These are phyloP conservation scores for Hypoxylon lienhwacheense DNA, from an alignment of 495 filamentous ascomycete species.

Conservation along the genomic window DNA sequence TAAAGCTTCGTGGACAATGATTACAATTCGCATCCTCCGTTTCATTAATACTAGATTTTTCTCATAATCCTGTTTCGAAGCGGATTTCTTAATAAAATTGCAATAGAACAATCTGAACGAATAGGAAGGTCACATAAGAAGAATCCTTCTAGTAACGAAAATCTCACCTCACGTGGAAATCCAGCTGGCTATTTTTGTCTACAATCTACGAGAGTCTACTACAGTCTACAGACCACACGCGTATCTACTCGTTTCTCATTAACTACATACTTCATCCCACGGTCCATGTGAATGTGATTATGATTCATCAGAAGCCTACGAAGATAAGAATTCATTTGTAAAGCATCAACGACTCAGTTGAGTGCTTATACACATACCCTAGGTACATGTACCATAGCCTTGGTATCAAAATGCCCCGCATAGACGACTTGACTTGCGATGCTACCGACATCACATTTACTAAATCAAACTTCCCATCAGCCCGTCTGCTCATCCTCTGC, in stretches of 20 bases:
- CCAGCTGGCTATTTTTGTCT: conserved; percentile 15
- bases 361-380: neutral
- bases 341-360: neutral
- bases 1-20: neutral
- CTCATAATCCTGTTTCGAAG: conserved; percentile 21
- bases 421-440: conserved; percentile 1
- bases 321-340: neutral
- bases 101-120: conserved; percentile 9
- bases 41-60: conserved; percentile 9
- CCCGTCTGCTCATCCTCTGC: conserved; percentile 1
- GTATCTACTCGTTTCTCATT: conserved; percentile 34
- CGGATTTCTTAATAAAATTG: no score
- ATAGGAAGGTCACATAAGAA: conserved; percentile 27
- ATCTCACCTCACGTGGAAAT: conserved; percentile 9
- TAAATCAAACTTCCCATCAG: neutral
- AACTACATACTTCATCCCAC: no score
- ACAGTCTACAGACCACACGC: no score
- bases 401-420: conserved; percentile 6
- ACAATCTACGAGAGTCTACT: neutral
- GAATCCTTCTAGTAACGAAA: conserved; percentile 15
- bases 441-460: neutral
- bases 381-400: neutral
- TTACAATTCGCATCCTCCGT: conserved; percentile 16
- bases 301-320: conserved; percentile 9
- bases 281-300: conserved; percentile 9